Evolutionary conservation across 805 yeast genomes (phyloP), one percentile per base, ranked within the genome.

Genomic region (Candida tammaniensis): DNA sequence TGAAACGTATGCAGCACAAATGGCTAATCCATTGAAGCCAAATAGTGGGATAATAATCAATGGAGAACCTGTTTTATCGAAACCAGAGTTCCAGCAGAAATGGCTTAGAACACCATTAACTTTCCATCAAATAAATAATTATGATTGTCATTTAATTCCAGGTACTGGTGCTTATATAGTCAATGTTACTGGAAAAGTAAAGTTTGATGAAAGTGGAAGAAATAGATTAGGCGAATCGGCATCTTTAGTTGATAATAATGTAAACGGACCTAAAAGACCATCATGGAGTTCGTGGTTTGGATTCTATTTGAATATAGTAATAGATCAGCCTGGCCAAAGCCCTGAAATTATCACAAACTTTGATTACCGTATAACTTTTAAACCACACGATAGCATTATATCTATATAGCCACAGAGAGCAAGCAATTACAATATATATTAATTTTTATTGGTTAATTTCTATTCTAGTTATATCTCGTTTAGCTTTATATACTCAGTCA

Each of bases 281-380:
- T 35, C 74, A 1, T 82, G 84, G 82, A 79, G 91, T 6, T 64
- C 82, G 5, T 78, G 84, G 77, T 78, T 74, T 51, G 93, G 91
- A 3, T 78, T 80, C 27, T 73, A 74, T 35, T 47, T 82, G 23
- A 76, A 70, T 42, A 45, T 82, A 46, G 75, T 82, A 11, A 70
- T 76, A 7, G 87, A 82, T 54, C 42, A 37, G 23, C 34, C 39
- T 3, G 39, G 34, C 2, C 4, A 17, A 14, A 27, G 19, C 24
- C n/a, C n/a, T 8, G 82, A 78, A 42, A 55, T 70, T 26, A 76
- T 85, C 26, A 70, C 71, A 44, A 73, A 80, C 12, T 68, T 82
- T 43, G 76, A 82, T 49, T 85, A 83, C 61, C 76, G 82, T 48
- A 58, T 82, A 37, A 77, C 83, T 2, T 81, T 70, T 52, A 68